Percentiles rank a stretch among this genome's conserved stretches.
phyloP scores from a whole-genome alignment of 805 yeast species.

The Dipodascopsis uninucleata region DNA sequence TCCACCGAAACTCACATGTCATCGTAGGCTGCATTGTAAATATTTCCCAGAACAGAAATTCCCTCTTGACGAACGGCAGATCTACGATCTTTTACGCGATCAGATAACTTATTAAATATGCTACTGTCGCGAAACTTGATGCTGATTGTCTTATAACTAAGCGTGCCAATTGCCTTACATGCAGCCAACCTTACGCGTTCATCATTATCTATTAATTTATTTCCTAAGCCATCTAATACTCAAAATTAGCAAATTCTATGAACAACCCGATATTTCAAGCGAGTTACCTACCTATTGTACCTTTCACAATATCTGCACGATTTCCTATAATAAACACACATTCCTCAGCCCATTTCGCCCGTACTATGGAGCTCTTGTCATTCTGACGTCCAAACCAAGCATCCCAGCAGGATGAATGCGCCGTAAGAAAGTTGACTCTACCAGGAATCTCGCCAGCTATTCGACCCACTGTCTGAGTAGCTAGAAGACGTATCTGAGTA shows the following conservation, averaged over 20 bases:
- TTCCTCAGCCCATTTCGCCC: constrained; percentile 67
- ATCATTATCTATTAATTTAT: constrained; percentile 70
- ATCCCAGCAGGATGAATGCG: constrained; percentile 51
- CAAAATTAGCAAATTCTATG: too few relatives aligned
- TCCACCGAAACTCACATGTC: constrained; percentile 15
- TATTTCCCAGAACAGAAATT: constrained; percentile 50
- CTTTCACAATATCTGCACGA: constrained; percentile 46
- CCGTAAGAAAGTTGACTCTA: constrained; percentile 52
- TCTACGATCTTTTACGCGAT: constrained; percentile 69
- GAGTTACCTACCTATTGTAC: constrained; percentile 41
- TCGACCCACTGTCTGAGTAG: constrained; percentile 69
- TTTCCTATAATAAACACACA: constrained; percentile 46
- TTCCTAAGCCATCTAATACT: constrained; percentile 51
- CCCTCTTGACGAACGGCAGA: constrained; percentile 59
- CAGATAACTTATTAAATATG: constrained; percentile 53
- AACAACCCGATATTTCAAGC: too few relatives aligned
- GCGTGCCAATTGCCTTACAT: constrained; percentile 44
- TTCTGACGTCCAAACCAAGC: constrained; percentile 73
- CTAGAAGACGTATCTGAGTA: constrained; percentile 56
- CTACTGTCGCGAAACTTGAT: constrained; percentile 46
- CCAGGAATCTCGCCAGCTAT: constrained; percentile 52
- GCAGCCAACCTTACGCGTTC: constrained; percentile 67
- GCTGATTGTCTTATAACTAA: constrained; percentile 49
- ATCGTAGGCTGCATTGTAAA: constrained; percentile 50
- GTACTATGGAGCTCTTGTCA: constrained; percentile 61